Conservation (phyloP, 2,329 filamentous ascomycete species). For the Penicillium brevicompactum region DNA sequence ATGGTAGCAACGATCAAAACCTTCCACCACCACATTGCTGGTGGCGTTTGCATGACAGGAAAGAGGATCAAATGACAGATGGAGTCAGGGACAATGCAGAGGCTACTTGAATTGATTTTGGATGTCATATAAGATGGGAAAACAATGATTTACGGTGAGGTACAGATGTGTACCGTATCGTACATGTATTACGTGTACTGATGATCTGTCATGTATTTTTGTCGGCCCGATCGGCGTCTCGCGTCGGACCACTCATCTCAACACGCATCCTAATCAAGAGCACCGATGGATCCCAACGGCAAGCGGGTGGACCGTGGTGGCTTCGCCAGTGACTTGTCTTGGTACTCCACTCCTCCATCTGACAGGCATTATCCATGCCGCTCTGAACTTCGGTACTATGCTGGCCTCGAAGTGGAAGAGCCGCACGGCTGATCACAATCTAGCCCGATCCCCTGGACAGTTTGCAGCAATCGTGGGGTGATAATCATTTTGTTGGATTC, state of each 20-base stretch:
- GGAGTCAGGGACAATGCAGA: not conserved
- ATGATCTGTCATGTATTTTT: not conserved
- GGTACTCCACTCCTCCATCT: not conserved
- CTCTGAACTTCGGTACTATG: not conserved
- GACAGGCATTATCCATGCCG: not conserved
- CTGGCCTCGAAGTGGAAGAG: not conserved
- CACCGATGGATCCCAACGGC: not conserved
- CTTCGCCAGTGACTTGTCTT: not conserved
- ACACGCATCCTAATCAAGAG: not conserved
- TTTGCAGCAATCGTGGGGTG: not conserved
- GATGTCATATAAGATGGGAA: not conserved
- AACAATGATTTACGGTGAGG: not conserved
- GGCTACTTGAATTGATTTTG: conserved; percentile 1
- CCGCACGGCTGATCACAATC: not conserved
- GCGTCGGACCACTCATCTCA: not conserved
- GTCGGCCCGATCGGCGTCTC: conserved; percentile 5
- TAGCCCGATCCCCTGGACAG: not conserved
- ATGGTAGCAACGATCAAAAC: conserved; percentile 7
- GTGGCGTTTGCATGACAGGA: conserved; percentile 11
- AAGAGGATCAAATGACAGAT: not conserved
- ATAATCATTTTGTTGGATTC: not conserved
- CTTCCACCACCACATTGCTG: conserved; percentile 10
- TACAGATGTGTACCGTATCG: not conserved
- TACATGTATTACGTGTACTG: not conserved
- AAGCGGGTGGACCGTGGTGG: not conserved